Conservation (phyloP, 2,329 filamentous ascomycete species). For the Penicillium sp. region DNA sequence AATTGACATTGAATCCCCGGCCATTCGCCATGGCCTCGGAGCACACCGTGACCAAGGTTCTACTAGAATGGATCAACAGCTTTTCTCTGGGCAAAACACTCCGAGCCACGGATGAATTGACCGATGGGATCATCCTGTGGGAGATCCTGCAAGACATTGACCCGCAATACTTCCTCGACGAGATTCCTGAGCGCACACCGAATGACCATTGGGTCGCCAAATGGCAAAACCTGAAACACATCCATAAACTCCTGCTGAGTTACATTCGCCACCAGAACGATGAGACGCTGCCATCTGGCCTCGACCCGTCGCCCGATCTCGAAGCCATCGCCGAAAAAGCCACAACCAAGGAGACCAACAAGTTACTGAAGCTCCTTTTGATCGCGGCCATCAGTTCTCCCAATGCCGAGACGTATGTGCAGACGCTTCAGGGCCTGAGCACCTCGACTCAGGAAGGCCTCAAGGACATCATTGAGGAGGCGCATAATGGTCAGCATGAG, state of each 20-base stretch:
- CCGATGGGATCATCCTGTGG: conserved; percentile 44
- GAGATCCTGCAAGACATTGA: conserved; percentile 47
- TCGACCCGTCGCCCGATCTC: conserved; percentile 42
- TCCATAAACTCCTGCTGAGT: conserved; percentile 43
- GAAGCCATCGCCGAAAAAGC: conserved; percentile 44
- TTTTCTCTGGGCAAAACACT: conserved; percentile 42
- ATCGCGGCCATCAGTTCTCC: conserved; percentile 58
- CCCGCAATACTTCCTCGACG: conserved; percentile 44
- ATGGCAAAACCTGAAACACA: conserved; percentile 47
- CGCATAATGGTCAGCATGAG: conserved; percentile 39
- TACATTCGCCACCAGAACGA: conserved; percentile 45
- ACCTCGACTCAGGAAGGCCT: conserved; percentile 42
- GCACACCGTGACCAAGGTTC: conserved; percentile 41
- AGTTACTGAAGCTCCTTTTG: conserved; percentile 59
- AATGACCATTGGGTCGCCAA: conserved; percentile 45
- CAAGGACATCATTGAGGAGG: conserved; percentile 45
- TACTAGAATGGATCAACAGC: conserved; percentile 47
- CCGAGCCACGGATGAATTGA: conserved; percentile 39
- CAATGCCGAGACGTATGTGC: conserved; percentile 51
- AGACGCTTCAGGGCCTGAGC: conserved; percentile 41
- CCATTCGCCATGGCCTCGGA: conserved; percentile 39
- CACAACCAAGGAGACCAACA: conserved; percentile 41
- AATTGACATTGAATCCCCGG: conserved; percentile 7
- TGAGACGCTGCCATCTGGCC: conserved; percentile 39
- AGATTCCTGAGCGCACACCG: conserved; percentile 42